These are phyloP conservation scores for Mrakia frigida DNA, from an alignment of 768 basidiomycete genomes.

Conservation along the genomic window DNA sequence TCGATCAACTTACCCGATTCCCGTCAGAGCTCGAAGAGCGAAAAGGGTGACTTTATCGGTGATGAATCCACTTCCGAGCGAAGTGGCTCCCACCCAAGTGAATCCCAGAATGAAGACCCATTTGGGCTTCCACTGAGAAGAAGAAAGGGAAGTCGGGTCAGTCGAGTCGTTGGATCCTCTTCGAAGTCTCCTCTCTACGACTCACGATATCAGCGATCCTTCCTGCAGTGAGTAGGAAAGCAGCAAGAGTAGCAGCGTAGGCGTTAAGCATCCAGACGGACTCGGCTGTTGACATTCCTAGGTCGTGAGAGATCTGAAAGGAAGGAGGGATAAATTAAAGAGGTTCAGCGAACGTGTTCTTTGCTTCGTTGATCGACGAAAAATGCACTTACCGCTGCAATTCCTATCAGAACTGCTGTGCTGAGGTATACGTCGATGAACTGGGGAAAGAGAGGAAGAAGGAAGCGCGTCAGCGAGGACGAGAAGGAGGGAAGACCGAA, in stretches of 20 bases:
- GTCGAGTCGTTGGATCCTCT: neutral
- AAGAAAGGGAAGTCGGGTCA: no score
- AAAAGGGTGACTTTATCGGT: conserved; percentile 51
- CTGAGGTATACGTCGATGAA: conserved; percentile 23
- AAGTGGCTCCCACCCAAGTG: conserved; percentile 47
- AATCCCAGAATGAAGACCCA: conserved; percentile 16
- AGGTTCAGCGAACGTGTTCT: neutral
- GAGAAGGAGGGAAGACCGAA: neutral
- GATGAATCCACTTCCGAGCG: conserved; percentile 52
- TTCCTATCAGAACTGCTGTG: conserved; percentile 16
- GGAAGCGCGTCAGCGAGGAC: neutral
- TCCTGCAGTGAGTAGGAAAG: conserved; percentile 18
- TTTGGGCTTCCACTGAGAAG: conserved; percentile 9
- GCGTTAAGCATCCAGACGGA: conserved; percentile 25
- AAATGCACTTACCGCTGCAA: neutral
- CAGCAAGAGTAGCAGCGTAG: conserved; percentile 25
- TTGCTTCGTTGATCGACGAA: neutral
- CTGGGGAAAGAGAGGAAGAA: neutral
- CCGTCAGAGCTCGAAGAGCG: conserved; percentile 53
- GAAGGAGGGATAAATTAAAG: neutral
- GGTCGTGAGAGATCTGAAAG: conserved; percentile 2
- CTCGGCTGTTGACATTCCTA: conserved; percentile 13
- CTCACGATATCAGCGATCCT: conserved; percentile 17
- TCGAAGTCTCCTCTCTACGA: neutral
- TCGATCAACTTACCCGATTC: conserved; percentile 37